Evolutionary conservation across 2,329 filamentous ascomycete genomes (phyloP), one percentile per base, ranked within the genome.

Genomic region (Alternaria triticina): DNA sequence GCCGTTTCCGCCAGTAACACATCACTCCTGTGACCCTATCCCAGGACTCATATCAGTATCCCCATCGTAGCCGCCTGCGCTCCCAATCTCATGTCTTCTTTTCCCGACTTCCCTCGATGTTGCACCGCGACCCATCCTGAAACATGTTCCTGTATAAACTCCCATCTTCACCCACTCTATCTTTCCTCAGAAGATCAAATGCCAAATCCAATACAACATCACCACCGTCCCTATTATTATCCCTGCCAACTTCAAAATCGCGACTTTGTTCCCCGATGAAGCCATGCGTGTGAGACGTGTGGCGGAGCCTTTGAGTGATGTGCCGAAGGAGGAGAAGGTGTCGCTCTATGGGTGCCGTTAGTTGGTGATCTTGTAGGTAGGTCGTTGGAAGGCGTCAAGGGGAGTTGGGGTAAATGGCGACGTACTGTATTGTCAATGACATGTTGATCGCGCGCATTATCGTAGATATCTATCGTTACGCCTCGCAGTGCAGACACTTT

Each of bases 401-500:
- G 43, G 22, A 52, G 12, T n/a, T 43, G 28, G 45, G 8, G 49
- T 36, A 20, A 20, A 54, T 13, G 17, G 46, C 49, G 69, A 82
- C 88, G 62, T 86, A 96, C 93, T 43, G 92, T 95, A 75, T 89
- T 90, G 81, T 99, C 93, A n/a, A 99, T 92, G 67, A 97, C 88
- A 70, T 91, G 89, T 74, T 98, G 95, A 73, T 92, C 89, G 62
- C 93, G 89, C 54, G 96, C 96, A 79, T 96, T 94, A 83, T 98
- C 94, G 86, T 98, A 97, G 76, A 99, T 99, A 83, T 99, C 94
- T 69, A 98, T 89, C 45, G 96, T 99, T 54, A 99, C 93, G 80
- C 92, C 92, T 76, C 95, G 93, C 67, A 99, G 88, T 56, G 94
- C 93, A 17, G 92, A 92, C 59, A 98, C 94, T 83, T 99, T 99